A percentile compares a stretch with the other conserved stretches of the same genome.
Conservation (phyloP, 1,139 yeast genomes). For the Yamadazyma dendronema region DNA sequence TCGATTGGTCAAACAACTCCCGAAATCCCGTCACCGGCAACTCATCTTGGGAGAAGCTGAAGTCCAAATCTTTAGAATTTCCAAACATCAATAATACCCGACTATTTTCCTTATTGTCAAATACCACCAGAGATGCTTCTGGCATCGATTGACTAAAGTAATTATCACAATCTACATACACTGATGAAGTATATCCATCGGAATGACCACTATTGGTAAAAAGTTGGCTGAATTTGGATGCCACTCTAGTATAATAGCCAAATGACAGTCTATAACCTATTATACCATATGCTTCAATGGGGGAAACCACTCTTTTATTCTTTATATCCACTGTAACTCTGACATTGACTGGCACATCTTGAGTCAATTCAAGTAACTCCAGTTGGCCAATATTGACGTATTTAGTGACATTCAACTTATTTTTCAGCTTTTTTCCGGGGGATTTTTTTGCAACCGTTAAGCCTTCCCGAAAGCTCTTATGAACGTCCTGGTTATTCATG, state of each 20-base stretch:
- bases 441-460: conserved; percentile 59
- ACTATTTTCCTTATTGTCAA: conserved; percentile 10
- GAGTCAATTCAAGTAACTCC: conserved; percentile 55
- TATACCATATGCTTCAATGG: conserved; percentile 66
- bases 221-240: conserved; percentile 56
- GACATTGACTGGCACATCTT: conserved; percentile 72
- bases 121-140: conserved; percentile 1
- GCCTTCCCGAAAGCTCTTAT: conserved; percentile 57
- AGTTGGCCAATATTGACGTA: conserved; percentile 73
- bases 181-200: conserved; percentile 69
- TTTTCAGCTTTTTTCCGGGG: conserved; percentile 39
- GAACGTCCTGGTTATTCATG: conserved; percentile 50
- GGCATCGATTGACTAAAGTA: conserved; percentile 43
- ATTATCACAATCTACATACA: conserved; percentile 68
- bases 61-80: conserved; percentile 55
- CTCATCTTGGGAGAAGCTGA: conserved; percentile 49
- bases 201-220: conserved; percentile 69
- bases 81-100: conserved; percentile 59
- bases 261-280: conserved; percentile 60
- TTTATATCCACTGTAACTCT: conserved; percentile 77
- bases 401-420: conserved; percentile 60
- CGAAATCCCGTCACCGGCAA: conserved; percentile 51
- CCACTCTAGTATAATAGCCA: conserved; percentile 76
- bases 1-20: conserved; percentile 67
- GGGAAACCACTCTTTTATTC: conserved; percentile 64